Evolutionary conservation across 2,329 filamentous ascomycete genomes (phyloP), one percentile per base, ranked within the genome.

Genomic region (Acephala macrosclerotiorum): DNA sequence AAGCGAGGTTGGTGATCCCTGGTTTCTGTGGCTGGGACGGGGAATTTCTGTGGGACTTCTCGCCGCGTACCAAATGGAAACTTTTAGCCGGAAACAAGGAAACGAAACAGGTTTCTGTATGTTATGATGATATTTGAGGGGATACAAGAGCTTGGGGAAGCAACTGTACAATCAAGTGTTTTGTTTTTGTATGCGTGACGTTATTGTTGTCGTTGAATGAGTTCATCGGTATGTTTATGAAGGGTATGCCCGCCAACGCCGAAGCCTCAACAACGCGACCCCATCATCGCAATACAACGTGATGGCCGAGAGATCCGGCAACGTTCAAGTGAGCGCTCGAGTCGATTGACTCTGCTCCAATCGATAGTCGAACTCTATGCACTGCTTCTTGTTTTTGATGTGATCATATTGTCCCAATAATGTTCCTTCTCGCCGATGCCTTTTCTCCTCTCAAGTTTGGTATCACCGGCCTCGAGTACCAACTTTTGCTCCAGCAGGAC

Each of bases 101-200:
- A 53, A 33, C 16, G 25, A 18, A 53, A 16, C 55, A 20, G 33
- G 55, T 57, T 57, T 57, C 12, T 16, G 29, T 16, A 6, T 16
- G 18, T 38, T 16, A 6, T 6, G 33, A 57, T 14, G 55, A 40
- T 57, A 35, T 22, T 36, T 7, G 51, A 59, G 45, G 57, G 18
- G 25, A 26, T 59, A 16, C n/a, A 7, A 42, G 11, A 42, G 22
- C 29, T 16, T 20, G 29, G 36, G 20, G 6, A 16, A 26, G 8
- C 36, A 20, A 36, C 16, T 49, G 16, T 2, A 33, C 47, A 8
- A n/a, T 11, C 12, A 29, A 35, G 11, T 35, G 9, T 14, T 49
- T 49, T 36, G 12, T 55, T 61, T 53, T 61, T 22, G 26, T 53
- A 36, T 61, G 59, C 59, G 59, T 45, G 25, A 53, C 55, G 59